A percentile compares a stretch with the other conserved stretches of the same genome.
phyloP scores from a whole-genome alignment of 2,329 filamentous ascomycete species.

The Penicillium sp. region DNA sequence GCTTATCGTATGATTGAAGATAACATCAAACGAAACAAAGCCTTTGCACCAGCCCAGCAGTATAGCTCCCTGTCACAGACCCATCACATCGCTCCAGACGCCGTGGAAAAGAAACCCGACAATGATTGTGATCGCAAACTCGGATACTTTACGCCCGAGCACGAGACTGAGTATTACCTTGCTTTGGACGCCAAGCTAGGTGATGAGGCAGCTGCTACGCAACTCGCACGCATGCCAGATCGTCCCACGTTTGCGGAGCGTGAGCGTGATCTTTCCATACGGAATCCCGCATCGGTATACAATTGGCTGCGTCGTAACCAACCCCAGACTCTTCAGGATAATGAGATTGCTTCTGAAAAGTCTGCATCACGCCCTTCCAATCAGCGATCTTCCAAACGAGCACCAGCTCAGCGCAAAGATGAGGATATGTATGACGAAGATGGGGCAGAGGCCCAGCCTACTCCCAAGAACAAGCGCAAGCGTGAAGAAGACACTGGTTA shows the following conservation, averaged over 20 bases:
- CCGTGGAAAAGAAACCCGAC: constrained; percentile 17
- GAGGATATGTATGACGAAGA: constrained; percentile 46
- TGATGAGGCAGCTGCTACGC: constrained; percentile 49
- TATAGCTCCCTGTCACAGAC: constrained; percentile 34
- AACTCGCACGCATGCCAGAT: constrained; percentile 45
- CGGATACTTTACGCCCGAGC: constrained; percentile 45
- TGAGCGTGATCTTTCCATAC: constrained; percentile 57
- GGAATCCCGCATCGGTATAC: constrained; percentile 87
- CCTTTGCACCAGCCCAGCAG: constrained; percentile 37
- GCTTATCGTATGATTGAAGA: constrained; percentile 41
- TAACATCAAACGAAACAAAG: constrained; percentile 37
- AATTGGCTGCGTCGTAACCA: constrained; percentile 90
- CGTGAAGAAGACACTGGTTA: constrained; percentile 49
- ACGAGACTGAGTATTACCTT: constrained; percentile 44
- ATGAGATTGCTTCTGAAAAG: constrained; percentile 51
- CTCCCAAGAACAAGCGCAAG: constrained; percentile 46
- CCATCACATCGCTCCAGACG: constrained; percentile 26
- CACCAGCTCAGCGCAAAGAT: constrained; percentile 39
- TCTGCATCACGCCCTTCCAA: constrained; percentile 39
- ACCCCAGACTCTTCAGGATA: constrained; percentile 76
- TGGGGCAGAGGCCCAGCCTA: constrained; percentile 38
- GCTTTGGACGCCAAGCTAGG: constrained; percentile 42
- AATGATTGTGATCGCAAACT: constrained; percentile 33
- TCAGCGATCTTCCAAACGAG: constrained; percentile 42
- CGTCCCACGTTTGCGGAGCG: constrained; percentile 49